These are phyloP conservation scores for Prototheca wickerhamii DNA, from an alignment of 163 green algal genomes.

Conservation along the genomic window DNA sequence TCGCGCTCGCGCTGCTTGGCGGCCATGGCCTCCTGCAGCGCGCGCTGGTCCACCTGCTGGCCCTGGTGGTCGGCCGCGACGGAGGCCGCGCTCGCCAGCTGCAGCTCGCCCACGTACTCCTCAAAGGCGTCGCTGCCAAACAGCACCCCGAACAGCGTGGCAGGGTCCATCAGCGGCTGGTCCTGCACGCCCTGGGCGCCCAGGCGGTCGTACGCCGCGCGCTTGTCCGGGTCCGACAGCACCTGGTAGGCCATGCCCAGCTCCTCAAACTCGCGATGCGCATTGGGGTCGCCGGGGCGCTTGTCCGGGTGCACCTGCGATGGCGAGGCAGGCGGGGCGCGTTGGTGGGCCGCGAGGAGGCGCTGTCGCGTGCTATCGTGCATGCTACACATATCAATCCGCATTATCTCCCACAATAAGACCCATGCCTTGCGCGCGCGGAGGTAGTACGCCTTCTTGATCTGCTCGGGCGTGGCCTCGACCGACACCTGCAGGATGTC, in stretches of 20 bases:
- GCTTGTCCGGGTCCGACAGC: conserved; percentile 35
- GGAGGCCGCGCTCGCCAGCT: conserved; percentile 47
- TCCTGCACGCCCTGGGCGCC: conserved; percentile 33
- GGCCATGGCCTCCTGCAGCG: conserved; percentile 44
- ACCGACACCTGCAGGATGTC: conserved; percentile 43
- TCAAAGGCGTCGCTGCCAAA: conserved; percentile 63
- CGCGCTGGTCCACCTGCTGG: conserved; percentile 30
- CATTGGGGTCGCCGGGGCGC: conserved; percentile 42
- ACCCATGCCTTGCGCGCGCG: conserved; percentile 22
- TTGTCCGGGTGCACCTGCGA: conserved; percentile 60
- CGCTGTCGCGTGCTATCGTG: no score
- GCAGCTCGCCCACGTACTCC: conserved; percentile 46
- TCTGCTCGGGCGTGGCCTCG: conserved; percentile 36
- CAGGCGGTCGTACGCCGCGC: conserved; percentile 35
- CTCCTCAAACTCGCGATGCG: conserved; percentile 39
- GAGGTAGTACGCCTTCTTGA: conserved; percentile 66
- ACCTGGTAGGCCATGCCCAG: conserved; percentile 61
- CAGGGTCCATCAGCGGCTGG: conserved; percentile 44
- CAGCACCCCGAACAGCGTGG: conserved; percentile 49
- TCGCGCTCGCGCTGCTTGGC: conserved; percentile 29
- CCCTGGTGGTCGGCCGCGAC: conserved; percentile 36
- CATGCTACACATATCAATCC: no score
- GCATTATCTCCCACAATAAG: background rate
- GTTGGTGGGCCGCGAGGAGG: no score
- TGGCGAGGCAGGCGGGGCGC: background rate